These are phyloP conservation scores for Vickermania spadyakhi DNA, from an alignment of 208 protist genomes.

Conservation along the genomic window DNA sequence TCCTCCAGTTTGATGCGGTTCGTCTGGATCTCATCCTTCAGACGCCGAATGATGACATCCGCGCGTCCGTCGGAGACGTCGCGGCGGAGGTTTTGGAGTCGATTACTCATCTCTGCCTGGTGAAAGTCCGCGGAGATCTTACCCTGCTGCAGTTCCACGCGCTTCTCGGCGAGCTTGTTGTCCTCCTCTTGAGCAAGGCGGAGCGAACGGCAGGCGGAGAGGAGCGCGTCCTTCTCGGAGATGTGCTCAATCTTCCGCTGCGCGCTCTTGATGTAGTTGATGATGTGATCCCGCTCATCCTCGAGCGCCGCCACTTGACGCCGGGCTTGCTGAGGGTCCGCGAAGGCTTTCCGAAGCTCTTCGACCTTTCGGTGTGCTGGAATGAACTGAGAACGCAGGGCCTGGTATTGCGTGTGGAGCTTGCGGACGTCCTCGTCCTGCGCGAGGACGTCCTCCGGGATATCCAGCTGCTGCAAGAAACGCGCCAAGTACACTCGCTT, in stretches of 20 bases:
- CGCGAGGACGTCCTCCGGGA: slow-evolving; percentile 76
- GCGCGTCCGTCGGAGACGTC: slow-evolving; percentile 68
- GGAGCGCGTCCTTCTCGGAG: slow-evolving; percentile 68
- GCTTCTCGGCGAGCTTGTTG: slow-evolving; percentile 51
- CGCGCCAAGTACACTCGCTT: slow-evolving; percentile 88
- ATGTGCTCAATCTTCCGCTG: slow-evolving; percentile 60
- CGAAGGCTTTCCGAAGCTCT: slow-evolving; percentile 46
- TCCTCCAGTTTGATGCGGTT: slow-evolving; percentile 83
- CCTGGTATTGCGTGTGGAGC: slow-evolving; percentile 80
- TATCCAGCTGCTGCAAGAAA: slow-evolving; percentile 79
- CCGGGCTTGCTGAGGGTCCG: slow-evolving; percentile 67
- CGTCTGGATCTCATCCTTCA: slow-evolving; percentile 83
- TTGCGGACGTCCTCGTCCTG: slow-evolving; percentile 84
- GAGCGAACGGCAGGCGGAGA: slow-evolving; percentile 61
- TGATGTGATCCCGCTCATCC: slow-evolving; percentile 64
- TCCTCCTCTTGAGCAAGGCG: slow-evolving; percentile 69
- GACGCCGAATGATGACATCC: slow-evolving; percentile 76
- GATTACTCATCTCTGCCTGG: slow-evolving; percentile 65
- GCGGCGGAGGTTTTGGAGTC: slow-evolving; percentile 77
- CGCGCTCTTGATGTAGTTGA: slow-evolving; percentile 59
- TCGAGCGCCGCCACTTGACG: slow-evolving; percentile 61
- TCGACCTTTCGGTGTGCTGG: slow-evolving; percentile 79
- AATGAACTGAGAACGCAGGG: slow-evolving; percentile 67
- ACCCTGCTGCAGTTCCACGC: slow-evolving; percentile 72
- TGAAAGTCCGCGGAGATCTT: slow-evolving; percentile 60